A percentile compares a stretch with the other conserved stretches of the same genome.
Evolutionary conservation across 768 basidiomycete species (phyloP).

Genomic region (Pisolithus orientalis): DNA sequence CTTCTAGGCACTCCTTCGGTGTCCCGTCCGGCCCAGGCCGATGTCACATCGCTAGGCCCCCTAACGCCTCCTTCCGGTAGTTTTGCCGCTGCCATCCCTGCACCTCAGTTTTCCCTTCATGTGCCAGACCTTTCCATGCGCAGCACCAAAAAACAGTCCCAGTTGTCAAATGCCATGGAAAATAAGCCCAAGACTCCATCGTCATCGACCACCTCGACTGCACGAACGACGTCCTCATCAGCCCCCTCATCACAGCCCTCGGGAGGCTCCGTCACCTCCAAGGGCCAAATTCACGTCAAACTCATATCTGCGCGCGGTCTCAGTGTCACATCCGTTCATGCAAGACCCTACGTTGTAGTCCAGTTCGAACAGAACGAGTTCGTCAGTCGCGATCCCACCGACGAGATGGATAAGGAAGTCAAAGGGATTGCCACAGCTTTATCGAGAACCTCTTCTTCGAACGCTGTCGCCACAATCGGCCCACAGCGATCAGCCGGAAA

Average conservation of each 20-base stretch:
- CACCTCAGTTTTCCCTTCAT: constrained; percentile 69
- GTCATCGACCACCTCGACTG: constrained; percentile 34
- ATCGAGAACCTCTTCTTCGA: constrained; percentile 53
- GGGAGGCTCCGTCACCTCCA: constrained; percentile 32
- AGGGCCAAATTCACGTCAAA: constrained; percentile 90
- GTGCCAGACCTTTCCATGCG: constrained; percentile 82
- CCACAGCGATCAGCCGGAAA: constrained; percentile 44
- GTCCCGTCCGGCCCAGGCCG: constrained; percentile 21
- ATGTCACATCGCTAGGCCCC: constrained; percentile 39
- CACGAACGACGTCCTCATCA: constrained; percentile 21
- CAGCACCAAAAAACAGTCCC: constrained; percentile 39
- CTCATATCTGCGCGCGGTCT: constrained; percentile 87
- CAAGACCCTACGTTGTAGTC: constrained; percentile 90
- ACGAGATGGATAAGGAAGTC: constrained; percentile 83
- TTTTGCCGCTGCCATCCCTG: constrained; percentile 49
- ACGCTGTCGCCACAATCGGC: constrained; percentile 47
- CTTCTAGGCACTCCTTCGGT: constrained; percentile 19
- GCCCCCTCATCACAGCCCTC: constrained; percentile 21
- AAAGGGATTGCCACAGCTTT: constrained; percentile 65
- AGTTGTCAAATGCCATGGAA: constrained; percentile 27
- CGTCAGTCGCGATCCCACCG: constrained; percentile 83
- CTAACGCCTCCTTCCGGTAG: constrained; percentile 41
- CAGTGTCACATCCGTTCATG: constrained; percentile 56
- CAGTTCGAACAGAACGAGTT: constrained; percentile 99
- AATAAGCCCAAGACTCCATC: constrained; percentile 34